These are phyloP conservation scores for Hypoxylon sp. DNA, from an alignment of 2,329 filamentous ascomycete genomes.

Conservation along the genomic window DNA sequence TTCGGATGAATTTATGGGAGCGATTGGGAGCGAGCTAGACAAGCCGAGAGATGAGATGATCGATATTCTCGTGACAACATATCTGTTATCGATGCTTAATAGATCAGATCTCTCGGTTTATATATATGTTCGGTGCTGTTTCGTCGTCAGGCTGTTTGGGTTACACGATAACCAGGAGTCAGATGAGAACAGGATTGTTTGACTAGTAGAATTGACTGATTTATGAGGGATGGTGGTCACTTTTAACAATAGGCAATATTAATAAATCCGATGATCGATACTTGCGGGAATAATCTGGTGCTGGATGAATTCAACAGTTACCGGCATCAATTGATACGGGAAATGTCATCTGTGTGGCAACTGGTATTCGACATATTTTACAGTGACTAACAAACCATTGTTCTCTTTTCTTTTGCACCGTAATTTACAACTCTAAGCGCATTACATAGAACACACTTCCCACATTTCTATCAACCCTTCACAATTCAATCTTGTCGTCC, in stretches of 20 bases:
- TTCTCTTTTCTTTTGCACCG: neutral
- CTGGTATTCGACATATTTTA: neutral
- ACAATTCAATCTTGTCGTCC: neutral
- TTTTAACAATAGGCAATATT: constrained; percentile 28
- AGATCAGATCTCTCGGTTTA: constrained; percentile 42
- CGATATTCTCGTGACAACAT: constrained; percentile 40
- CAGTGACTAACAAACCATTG: neutral
- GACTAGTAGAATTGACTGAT: constrained; percentile 17
- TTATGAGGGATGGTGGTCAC: constrained; percentile 20
- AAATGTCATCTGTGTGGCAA: neutral
- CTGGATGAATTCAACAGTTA: constrained; percentile 25
- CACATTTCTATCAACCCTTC: neutral
- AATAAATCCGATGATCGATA: constrained; percentile 25
- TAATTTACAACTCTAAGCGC: neutral
- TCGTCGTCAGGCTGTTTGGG: constrained; percentile 25
- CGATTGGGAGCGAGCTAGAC: constrained; percentile 27
- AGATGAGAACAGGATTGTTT: constrained; percentile 18
- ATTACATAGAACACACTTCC: neutral
- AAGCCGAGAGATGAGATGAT: constrained; percentile 36
- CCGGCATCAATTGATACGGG: constrained; percentile 13
- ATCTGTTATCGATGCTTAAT: constrained; percentile 46
- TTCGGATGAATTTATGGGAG: constrained; percentile 14
- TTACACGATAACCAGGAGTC: constrained; percentile 19
- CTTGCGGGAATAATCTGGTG: constrained; percentile 2
- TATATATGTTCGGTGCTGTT: constrained; percentile 21